Base-by-base conservation (phyloP, 805 yeast genomes). In the Brettanomyces custersianus region DNA sequence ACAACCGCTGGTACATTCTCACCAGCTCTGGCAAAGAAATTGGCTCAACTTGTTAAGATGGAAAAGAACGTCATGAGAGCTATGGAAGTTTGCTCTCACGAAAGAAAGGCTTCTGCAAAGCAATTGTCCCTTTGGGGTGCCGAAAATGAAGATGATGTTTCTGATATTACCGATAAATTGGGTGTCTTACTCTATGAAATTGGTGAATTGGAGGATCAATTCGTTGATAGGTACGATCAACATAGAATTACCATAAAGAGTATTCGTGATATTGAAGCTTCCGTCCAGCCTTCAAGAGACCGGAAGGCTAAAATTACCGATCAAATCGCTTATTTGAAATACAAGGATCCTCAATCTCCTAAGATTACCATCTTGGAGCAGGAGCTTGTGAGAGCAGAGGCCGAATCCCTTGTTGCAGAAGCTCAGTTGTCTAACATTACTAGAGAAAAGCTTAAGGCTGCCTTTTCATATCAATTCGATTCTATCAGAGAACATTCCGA, bases 401-500 rank as follows among this genome's bases (percentile, higher is more conserved):
- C 94, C 37, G 94, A 85, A 64, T 79, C 87, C 35, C 68, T 84
- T 45, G 94, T 85, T 49, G 95, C 94, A 34, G 94, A 84, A 65
- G 94, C 94, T 21, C 95, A 85, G 66, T 70, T 85, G 51, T 80
- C 90, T 26, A 84, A 84, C 63, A 83, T 83, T 55, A 83, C 95
- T 46, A 72, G 95, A 65, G 87, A 84, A 57, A 81, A 82, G 63
- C 72, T 85, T 57, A 80, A 83, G 67, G 81, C 84, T 47, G 85
- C 94, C 29, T 83, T 74, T 70, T 72, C 78, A 62, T 80, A 81
- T 60, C 88, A 81, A 60, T 83, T 85, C 57, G 94, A 83, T 58
- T 80, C 94, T 29, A 68, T 81, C 46, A 77, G 87, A 63, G 94
- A 84, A 63, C 80, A 77, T 55, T 78, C 94, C 43, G 94, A 84